Evolutionary conservation across 2,329 filamentous ascomycete genomes (phyloP), one percentile per base, ranked within the genome.

Genomic region (Paracamarosporium sp.): DNA sequence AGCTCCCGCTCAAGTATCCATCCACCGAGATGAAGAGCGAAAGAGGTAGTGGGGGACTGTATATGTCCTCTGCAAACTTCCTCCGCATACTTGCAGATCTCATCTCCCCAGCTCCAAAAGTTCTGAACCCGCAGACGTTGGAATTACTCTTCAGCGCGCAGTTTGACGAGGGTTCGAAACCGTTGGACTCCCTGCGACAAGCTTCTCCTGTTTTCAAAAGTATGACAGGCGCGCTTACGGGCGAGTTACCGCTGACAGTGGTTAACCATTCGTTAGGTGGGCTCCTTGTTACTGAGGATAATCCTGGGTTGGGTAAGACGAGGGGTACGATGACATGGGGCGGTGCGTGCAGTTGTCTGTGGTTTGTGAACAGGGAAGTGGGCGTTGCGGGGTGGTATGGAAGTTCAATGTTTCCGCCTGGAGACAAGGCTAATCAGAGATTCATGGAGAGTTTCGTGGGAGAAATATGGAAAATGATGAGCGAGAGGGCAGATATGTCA

Each of bases 211-310:
- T 59, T 25, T 57, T 62, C 36, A 22, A 31, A n/a, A 11, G 38
- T n/a, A 61, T 65, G 56, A 62, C 53, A 7, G 59, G 59, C 17
- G 36, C 56, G 17, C 50, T 59, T 38, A 61, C 43, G 11, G 27
- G 13, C n/a, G 25, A 36, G 13, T 55, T 33, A 11, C 47, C 1
- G 13, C 9, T 6, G 17, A 27, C 11, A 5, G 27, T 38, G 11
- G 33, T 66, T n/a, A 64, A 67, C 41, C 54, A 64, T 41, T 53
- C 40, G 8, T 53, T 66, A 1, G 65, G 59, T 5, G 59, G 65
- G 2, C n/a, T 63, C 28, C 15, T 65, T 12, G 20, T 66, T 36
- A 57, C 55, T n/a, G 31, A 52, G 47, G 59, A 65, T 43, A 57
- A 50, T 35, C 28, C 31, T 28, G 22, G 5, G 33, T 46, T 61